Base-by-base conservation (phyloP, 768 basidiomycete genomes). In the Hemileccinum rubropunctum region DNA sequence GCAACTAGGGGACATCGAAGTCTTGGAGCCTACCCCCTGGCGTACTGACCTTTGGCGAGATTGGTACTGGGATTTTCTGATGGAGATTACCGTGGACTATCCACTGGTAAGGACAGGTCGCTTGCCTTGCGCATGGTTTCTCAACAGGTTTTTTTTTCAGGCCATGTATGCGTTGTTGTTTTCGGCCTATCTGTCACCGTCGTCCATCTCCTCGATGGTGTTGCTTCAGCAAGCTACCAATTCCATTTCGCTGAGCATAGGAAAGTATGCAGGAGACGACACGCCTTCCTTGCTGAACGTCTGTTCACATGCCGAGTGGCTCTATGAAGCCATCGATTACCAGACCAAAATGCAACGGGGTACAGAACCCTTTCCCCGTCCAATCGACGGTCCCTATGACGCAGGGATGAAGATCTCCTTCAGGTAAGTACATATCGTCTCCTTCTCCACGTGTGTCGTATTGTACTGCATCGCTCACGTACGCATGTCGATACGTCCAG, bases 51-150 rank as follows among this genome's bases (percentile, higher is more conserved):
- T 68, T 10, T 2, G 10, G 32, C 53, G 57, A n/a, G 32, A 21
- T n/a, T 75, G 72, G 72, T 62, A 71, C 50, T 77, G 76, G 75
- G 56, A 59, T 4, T 33, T 73, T 13, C 37, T 66, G 11, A 50
- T 54, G n/a, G 54, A 51, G 6, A 27, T 73, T 32, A 57, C 71
- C 1, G 30, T 62, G 7, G 66, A 70, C 15, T 64, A 70, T 48
- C 66, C 73, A 4, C 58, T 73, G 61, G 76, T 76, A 49, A 21
- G 18, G 1, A 14, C 44, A 4, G 13, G 14, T 23, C 21, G 11
- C 12, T n/a, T 6, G 3, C 44, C 15, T 30, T 11, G 12, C 28
- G 2, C 23, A 23, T 23, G 23, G 5, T 26, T 39, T 32, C n/a
- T 33, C 8, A 35, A n/a, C 41, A 54, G 4, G 4, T 14, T 17